A percentile compares a stretch with the other conserved stretches of the same genome.
These are phyloP conservation scores for Paraconiothyrium sp. DNA, from an alignment of 2,329 filamentous ascomycete species.

Conservation along the genomic window DNA sequence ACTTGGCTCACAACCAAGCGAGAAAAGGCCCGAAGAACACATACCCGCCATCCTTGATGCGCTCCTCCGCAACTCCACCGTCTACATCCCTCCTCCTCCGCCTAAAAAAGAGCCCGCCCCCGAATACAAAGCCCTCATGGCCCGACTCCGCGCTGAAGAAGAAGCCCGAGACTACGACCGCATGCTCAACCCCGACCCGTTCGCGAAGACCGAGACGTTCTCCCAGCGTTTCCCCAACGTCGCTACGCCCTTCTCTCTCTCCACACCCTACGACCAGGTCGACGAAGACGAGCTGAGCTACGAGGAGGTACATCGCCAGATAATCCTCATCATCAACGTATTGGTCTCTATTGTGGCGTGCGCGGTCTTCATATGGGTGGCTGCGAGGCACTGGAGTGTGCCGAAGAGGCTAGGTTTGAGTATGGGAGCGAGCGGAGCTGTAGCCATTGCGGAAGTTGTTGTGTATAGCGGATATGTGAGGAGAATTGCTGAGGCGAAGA, in stretches of 20 bases:
- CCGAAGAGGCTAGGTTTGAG: slow-evolving; percentile 75
- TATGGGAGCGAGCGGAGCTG: slow-evolving; percentile 73
- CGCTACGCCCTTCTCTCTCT: slow-evolving; percentile 62
- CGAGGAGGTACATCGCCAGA: slow-evolving; percentile 79
- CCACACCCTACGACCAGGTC: slow-evolving; percentile 49
- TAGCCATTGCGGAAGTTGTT: slow-evolving; percentile 79
- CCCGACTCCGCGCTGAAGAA: slow-evolving; percentile 80
- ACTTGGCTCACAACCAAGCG: not conserved
- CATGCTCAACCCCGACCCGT: slow-evolving; percentile 70
- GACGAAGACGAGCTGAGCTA: slow-evolving; percentile 72
- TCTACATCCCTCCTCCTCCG: slow-evolving; percentile 83
- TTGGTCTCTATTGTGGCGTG: slow-evolving; percentile 85
- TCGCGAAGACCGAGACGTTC: slow-evolving; percentile 65
- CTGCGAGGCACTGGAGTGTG: slow-evolving; percentile 77
- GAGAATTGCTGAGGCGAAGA: slow-evolving; percentile 74
- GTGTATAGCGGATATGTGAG: slow-evolving; percentile 80
- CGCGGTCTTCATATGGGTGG: slow-evolving; percentile 80
- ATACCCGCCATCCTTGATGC: slow-evolving; percentile 65
- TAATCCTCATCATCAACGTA: slow-evolving; percentile 89
- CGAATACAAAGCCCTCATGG: slow-evolving; percentile 90
- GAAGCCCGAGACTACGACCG: slow-evolving; percentile 83
- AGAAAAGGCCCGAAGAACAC: slow-evolving; percentile 1
- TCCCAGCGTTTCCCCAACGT: slow-evolving; percentile 64
- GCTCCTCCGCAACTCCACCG: slow-evolving; percentile 74
- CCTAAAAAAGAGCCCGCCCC: slow-evolving; percentile 73